Base-by-base conservation (phyloP, 106 monocot genomes). In the Platanthera guangdongensis region DNA sequence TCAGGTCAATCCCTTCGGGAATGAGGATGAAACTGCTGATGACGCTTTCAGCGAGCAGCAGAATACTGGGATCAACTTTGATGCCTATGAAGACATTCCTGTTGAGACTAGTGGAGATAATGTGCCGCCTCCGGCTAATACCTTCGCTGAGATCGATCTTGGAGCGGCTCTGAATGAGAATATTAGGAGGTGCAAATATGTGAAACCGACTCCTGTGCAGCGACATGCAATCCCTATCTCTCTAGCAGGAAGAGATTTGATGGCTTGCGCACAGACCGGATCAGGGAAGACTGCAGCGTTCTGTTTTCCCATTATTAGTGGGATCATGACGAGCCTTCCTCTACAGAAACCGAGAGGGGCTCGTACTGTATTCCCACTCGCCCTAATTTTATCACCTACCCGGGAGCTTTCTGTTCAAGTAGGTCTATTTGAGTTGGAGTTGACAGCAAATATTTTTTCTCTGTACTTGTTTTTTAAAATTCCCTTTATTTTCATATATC, bases 181-280 rank as follows among this genome's bases (percentile, higher is more conserved):
- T 54, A 92, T 92, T 9, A 82, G 89, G 74, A 71, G 92, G 68
- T 92, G 92, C 75, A 92, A 89, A 78, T 92, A 92, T 62, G 87
- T 85, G 21, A 92, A 76, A 83, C 92, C 92, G 1, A 92, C 92
- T 4, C 92, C 92, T 7, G 87, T 92, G 47, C 92, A 92, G 87
- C 82, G 88, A 9, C 83, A 92, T 81, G 88, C 92, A 1, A 92
- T 92, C 53, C 88, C 92, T 10, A 92, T 92, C 14, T 86, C 92
- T 2, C 77, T 87, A 18, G 83, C 21, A 1, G 92, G 88, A 21
- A 50, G 92, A 18, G 92, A 92, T 62, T 69, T 92, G 71, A 92
- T 92, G 92, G 92, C 92, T n/a, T 92, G 92, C 63, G 92, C 92
- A 11, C 92, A 89, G 83, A 92, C 92, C 8, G 92, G 92, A 51